Evolutionary conservation across 1,284 basidiomycete species (phyloP), one percentile per base, ranked within the genome.

Genomic region (Ceratobasidium sp.): DNA sequence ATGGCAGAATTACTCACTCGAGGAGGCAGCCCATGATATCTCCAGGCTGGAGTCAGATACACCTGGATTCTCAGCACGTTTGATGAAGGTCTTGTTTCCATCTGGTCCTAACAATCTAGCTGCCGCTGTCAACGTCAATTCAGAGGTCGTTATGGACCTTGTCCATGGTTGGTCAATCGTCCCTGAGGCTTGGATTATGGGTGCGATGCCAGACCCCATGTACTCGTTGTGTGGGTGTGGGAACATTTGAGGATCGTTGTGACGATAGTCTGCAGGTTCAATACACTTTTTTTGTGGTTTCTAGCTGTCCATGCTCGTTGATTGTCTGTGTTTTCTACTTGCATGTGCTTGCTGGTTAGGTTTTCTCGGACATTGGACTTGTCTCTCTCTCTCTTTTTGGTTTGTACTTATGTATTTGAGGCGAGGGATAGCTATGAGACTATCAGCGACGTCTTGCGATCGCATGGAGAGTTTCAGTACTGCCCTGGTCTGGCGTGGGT

Each of bases 401-500:
- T n/a, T n/a, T n/a, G n/a, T n/a, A n/a, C n/a, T n/a, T n/a, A n/a
- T n/a, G n/a, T n/a, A n/a, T n/a, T n/a, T n/a, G n/a, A n/a, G n/a
- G n/a, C n/a, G n/a, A n/a, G n/a, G n/a, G n/a, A n/a, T 38, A 3
- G 30, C 48, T 7, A 54, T 66, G n/a, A 66, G 49, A 1, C 18
- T 12, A 30, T 66, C 62, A 12, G 62, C 49, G 18, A 25, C 9
- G 46, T 53, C 36, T 11, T 53, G 30, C 4, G 49, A 66, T 25
- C 62, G 28, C 6, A 66, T 30, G 12, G 11, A 18, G 11, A 54
- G 8, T 6, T n/a, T 16, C 2, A 62, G 3, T 11, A 49, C 60
- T 33, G 60, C 60, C 25, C 46, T 25, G 23, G 8, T 16, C 25
- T 62, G 60, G 9, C 18, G 21, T 62, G 60, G 60, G 42, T 12